phyloP scores from a whole-genome alignment of 345 rosid genomes.

The Eucalyptus curtisii region DNA sequence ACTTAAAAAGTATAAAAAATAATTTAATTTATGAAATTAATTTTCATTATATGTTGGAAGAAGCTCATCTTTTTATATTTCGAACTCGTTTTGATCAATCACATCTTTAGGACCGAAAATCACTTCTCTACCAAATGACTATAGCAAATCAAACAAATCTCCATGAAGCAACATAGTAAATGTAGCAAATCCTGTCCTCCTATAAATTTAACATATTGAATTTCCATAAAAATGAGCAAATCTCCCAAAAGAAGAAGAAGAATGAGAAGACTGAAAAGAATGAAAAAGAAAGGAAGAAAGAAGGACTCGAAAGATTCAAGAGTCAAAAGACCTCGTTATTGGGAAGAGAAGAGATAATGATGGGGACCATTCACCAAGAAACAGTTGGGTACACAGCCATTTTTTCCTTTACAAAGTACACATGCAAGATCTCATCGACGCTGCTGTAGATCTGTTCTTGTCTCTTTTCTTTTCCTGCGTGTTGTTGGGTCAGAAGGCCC shows the following conservation, averaged over 20 bases:
- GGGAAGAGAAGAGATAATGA: neutral
- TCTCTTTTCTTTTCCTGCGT: neutral
- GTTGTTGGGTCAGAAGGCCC: neutral
- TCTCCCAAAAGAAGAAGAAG: neutral
- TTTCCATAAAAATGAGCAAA: neutral
- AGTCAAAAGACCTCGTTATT: neutral
- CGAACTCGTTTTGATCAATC: rapidly evolving
- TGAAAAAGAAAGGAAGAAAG: neutral
- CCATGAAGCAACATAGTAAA: neutral
- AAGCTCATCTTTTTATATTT: neutral
- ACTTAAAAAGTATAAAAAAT: neutral
- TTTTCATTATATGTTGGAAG: neutral
- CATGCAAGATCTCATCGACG: neutral
- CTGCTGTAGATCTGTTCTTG: neutral
- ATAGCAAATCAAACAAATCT: neutral
- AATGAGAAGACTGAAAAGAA: neutral
- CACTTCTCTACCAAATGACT: neutral
- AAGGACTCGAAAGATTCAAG: neutral
- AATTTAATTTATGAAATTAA: neutral
- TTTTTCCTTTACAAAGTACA: neutral
- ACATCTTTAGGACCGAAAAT: neutral
- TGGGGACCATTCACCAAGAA: neutral
- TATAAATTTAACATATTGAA: neutral
- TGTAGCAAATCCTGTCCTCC: neutral
- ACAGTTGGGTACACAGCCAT: neutral